Conservation (phyloP, 495 filamentous ascomycete genomes). For the Lindgomyces ingoldianus region DNA sequence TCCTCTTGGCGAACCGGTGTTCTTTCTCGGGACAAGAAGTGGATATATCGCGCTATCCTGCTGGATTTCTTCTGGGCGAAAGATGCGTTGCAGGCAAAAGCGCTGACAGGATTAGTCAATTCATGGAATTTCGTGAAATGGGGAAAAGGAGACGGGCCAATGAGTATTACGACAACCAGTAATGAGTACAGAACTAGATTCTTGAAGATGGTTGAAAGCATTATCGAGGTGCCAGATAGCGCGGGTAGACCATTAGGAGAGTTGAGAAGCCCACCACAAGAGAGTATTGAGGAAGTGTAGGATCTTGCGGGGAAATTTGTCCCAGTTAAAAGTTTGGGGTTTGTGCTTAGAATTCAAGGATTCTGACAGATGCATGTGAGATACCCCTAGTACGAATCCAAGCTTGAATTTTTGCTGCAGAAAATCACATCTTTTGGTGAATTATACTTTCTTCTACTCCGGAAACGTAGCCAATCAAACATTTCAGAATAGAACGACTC, state of each 20-base stretch:
- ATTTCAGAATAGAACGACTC: too few relatives aligned
- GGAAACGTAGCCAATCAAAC: too few relatives aligned
- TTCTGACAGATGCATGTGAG: background rate
- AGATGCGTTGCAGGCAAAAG: conserved; percentile 62
- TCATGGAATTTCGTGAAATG: conserved; percentile 59
- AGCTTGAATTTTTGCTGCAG: too few relatives aligned
- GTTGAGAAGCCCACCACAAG: background rate
- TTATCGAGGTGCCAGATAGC: conserved; percentile 50
- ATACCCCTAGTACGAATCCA: background rate
- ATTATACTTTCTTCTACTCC: too few relatives aligned
- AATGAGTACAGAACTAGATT: conserved; percentile 67
- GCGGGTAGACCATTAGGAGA: conserved; percentile 18
- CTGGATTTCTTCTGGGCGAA: conserved; percentile 73
- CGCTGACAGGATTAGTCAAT: conserved; percentile 62
- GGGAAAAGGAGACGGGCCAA: conserved; percentile 54
- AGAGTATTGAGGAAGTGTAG: conserved; percentile 3
- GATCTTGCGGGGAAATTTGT: background rate
- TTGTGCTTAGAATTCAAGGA: too few relatives aligned
- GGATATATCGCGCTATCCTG: conserved; percentile 62
- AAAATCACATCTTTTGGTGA: too few relatives aligned
- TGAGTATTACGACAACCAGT: conserved; percentile 69
- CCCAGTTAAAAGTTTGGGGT: too few relatives aligned
- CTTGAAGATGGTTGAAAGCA: conserved; percentile 58
- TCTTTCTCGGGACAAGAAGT: conserved; percentile 58
- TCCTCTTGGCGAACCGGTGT: conserved; percentile 58